phyloP scores from a whole-genome alignment of 179 eudicot species.

The Amaranthus tricolor region DNA sequence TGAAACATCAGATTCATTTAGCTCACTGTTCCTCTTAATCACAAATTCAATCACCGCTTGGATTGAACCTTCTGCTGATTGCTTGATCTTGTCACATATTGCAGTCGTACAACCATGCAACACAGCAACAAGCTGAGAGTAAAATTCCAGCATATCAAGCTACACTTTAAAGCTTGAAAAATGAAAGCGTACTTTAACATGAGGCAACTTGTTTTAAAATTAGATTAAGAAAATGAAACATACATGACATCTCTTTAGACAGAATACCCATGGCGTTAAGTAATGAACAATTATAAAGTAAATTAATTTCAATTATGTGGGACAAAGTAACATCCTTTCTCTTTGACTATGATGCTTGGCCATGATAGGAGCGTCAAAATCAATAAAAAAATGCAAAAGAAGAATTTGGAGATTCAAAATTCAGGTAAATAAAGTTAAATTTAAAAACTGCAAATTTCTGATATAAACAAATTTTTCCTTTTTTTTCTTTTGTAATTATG shows the following conservation, averaged over 20 bases:
- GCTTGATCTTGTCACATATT: slow-evolving; percentile 85
- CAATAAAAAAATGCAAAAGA: too few species aligned
- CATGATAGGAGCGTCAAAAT: too few species aligned
- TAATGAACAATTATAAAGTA: neutral
- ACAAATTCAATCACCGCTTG: slow-evolving; percentile 91
- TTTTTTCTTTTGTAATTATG: too few species aligned
- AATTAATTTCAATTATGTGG: neutral
- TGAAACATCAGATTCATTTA: slow-evolving; percentile 80
- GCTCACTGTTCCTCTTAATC: slow-evolving; percentile 75
- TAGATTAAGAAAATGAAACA: neutral
- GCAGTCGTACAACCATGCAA: slow-evolving; percentile 76
- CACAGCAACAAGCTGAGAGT: slow-evolving; percentile 76
- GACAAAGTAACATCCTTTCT: neutral
- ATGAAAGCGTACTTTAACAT: neutral
- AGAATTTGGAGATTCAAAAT: too few species aligned
- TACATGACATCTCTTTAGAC: neutral
- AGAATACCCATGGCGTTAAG: neutral
- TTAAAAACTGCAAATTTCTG: too few species aligned
- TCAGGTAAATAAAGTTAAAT: too few species aligned
- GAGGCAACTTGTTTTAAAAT: neutral
- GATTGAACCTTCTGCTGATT: slow-evolving; percentile 95
- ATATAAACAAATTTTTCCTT: too few species aligned
- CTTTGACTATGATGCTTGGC: neutral
- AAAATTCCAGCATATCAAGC: neutral
- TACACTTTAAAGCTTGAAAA: neutral